Conservation (phyloP, 192 early-diverging fungal genomes). For the Podila clonocystis region DNA sequence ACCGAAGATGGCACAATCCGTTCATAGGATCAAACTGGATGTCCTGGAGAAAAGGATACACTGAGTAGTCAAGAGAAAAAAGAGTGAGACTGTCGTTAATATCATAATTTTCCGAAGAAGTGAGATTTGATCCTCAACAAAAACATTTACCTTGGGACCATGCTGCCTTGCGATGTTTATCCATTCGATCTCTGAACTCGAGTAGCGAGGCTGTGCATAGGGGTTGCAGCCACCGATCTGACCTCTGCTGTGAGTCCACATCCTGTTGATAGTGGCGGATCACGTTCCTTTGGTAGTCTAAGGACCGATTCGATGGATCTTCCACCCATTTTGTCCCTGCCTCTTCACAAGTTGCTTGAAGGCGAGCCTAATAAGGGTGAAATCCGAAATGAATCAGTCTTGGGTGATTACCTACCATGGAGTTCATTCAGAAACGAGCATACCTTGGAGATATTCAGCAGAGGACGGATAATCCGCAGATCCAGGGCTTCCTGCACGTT, state of each 20-base stretch:
- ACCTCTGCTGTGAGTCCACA: slow-evolving; percentile 1
- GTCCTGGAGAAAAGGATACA: slow-evolving; percentile 15
- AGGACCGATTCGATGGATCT: slow-evolving; percentile 51
- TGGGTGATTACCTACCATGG: too few species aligned
- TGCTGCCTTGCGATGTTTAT: slow-evolving; percentile 45
- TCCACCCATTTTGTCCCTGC: slow-evolving; percentile 47
- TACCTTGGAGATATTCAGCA: slow-evolving; percentile 56
- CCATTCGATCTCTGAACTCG: slow-evolving; percentile 55
- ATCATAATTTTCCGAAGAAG: neutral
- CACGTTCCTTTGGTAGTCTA: slow-evolving; percentile 53
- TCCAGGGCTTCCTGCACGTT: slow-evolving; percentile 48
- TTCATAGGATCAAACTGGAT: slow-evolving; percentile 38
- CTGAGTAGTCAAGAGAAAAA: neutral
- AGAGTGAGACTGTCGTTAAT: neutral
- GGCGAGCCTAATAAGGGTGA: slow-evolving; percentile 23
- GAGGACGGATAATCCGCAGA: slow-evolving; percentile 51
- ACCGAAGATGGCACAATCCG: slow-evolving; percentile 33
- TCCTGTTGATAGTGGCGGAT: slow-evolving; percentile 44
- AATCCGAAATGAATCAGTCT: neutral
- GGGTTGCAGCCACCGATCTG: slow-evolving; percentile 7
- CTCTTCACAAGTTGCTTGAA: slow-evolving; percentile 44
- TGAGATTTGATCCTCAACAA: neutral
- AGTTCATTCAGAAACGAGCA: neutral
- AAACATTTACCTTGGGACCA: slow-evolving; percentile 35
- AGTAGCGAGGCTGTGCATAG: slow-evolving; percentile 43